phyloP scores from a whole-genome alignment of 768 basidiomycete genomes.

The Xerocomellus chrysenteron region DNA sequence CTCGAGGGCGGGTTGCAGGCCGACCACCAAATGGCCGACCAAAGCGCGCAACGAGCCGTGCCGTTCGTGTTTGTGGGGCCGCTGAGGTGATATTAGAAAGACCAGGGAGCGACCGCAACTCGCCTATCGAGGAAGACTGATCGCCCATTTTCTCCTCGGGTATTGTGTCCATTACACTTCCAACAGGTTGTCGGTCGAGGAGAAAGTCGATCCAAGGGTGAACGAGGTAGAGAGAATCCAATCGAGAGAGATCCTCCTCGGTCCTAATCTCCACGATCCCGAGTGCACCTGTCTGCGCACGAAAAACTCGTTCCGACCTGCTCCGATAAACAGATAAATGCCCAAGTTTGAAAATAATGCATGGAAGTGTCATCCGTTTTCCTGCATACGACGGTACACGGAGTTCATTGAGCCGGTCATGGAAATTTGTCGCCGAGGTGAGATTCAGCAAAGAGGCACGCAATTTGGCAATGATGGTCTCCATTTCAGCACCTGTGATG shows the following conservation, averaged over 20 bases:
- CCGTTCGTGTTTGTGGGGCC: background rate
- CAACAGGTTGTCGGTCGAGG: background rate
- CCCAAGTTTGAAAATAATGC: conserved; percentile 4
- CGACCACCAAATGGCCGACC: background rate
- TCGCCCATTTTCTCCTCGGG: background rate
- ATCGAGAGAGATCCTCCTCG: background rate
- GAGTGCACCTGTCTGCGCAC: background rate
- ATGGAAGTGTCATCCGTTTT: conserved; percentile 7
- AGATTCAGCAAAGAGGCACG: background rate
- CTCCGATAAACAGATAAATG: background rate
- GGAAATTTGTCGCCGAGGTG: background rate
- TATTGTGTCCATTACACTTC: background rate
- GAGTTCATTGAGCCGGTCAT: background rate
- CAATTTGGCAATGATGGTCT: background rate
- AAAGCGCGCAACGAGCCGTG: background rate
- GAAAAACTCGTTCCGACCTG: background rate
- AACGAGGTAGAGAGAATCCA: background rate
- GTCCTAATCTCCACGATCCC: background rate
- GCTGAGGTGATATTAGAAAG: background rate
- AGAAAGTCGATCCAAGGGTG: conserved; percentile 1
- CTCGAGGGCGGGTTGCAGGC: no score
- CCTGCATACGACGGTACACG: background rate
- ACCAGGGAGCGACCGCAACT: background rate
- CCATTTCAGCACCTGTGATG: background rate
- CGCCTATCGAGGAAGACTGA: background rate